Conservation (phyloP, 352 stramenopile genomes). For the Phytopythium mirpurense region DNA sequence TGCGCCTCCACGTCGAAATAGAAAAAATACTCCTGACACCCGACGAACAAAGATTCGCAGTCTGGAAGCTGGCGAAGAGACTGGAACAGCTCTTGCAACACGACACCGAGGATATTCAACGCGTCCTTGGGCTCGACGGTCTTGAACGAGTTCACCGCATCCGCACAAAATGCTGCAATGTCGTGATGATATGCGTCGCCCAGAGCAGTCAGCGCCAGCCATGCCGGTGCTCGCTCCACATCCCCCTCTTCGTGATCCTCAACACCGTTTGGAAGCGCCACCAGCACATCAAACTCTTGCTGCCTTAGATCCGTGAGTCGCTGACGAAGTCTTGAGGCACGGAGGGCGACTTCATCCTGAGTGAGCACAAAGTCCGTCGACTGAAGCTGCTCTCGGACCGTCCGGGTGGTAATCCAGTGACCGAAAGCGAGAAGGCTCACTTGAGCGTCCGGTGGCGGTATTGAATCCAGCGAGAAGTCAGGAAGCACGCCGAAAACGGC, state of each 20-base stretch:
- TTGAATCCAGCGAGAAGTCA: conserved; percentile 1
- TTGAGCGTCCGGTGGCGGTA: neutral
- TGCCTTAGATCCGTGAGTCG: conserved; percentile 22
- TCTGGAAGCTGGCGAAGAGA: conserved; percentile 50
- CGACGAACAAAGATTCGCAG: conserved; percentile 46
- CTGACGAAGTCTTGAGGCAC: conserved; percentile 20
- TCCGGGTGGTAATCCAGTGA: neutral
- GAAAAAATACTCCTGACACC: conserved; percentile 52
- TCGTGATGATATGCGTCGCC: neutral
- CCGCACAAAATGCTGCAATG: neutral
- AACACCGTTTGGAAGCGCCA: conserved; percentile 12
- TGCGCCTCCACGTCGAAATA: conserved; percentile 62
- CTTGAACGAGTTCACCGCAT: neutral
- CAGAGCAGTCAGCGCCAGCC: neutral
- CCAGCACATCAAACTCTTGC: conserved; percentile 25
- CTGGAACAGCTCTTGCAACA: neutral
- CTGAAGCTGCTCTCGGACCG: neutral
- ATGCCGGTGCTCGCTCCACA: neutral
- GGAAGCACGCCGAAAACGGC: conserved; percentile 23
- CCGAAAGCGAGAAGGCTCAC: conserved; percentile 1
- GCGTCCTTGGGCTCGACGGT: neutral
- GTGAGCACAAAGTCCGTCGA: neutral
- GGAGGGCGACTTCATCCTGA: neutral
- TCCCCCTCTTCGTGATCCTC: neutral
- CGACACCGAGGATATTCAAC: neutral